Conservation (phyloP, 257 asterid genomes). For the Petunia secreta region DNA sequence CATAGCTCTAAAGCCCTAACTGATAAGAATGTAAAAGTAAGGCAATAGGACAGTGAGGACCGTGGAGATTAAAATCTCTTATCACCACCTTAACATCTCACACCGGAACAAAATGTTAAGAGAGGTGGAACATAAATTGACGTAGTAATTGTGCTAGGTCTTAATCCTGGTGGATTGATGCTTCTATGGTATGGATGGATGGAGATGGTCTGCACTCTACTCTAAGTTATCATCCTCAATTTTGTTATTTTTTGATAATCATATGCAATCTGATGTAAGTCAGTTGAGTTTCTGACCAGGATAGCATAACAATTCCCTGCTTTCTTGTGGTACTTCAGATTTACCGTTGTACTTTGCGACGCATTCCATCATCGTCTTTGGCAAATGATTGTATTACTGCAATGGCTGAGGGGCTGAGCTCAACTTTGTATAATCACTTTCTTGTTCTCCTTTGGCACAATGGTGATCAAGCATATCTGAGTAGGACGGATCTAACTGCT, state of each 20-base stretch:
- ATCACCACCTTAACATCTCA: conserved; percentile 12
- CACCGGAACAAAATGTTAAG: neutral
- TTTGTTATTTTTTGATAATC: neutral
- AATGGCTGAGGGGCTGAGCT: conserved; percentile 82
- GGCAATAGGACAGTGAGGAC: neutral
- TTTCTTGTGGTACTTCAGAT: conserved; percentile 45
- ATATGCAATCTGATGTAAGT: conserved; percentile 14
- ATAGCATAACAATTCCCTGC: neutral
- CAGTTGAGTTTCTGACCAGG: conserved; percentile 10
- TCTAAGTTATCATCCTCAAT: conserved; percentile 10
- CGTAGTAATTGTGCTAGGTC: neutral
- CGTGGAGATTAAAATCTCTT: conserved; percentile 14
- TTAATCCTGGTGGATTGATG: neutral
- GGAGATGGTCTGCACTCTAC: conserved; percentile 3
- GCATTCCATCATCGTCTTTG: conserved; percentile 84
- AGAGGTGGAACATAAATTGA: neutral
- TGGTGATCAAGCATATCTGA: conserved; percentile 55
- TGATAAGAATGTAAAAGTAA: neutral
- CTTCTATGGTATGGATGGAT: neutral
- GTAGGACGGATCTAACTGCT: conserved; percentile 47
- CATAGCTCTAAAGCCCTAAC: neutral
- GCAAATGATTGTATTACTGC: conserved; percentile 83
- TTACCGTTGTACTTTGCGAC: conserved; percentile 75
- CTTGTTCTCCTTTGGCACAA: conserved; percentile 75
- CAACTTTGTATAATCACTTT: conserved; percentile 67